Percentiles rank a stretch among this genome's conserved stretches.
Conservation (phyloP, 2,329 filamentous ascomycete species). For the Paradendryphiella salina region DNA sequence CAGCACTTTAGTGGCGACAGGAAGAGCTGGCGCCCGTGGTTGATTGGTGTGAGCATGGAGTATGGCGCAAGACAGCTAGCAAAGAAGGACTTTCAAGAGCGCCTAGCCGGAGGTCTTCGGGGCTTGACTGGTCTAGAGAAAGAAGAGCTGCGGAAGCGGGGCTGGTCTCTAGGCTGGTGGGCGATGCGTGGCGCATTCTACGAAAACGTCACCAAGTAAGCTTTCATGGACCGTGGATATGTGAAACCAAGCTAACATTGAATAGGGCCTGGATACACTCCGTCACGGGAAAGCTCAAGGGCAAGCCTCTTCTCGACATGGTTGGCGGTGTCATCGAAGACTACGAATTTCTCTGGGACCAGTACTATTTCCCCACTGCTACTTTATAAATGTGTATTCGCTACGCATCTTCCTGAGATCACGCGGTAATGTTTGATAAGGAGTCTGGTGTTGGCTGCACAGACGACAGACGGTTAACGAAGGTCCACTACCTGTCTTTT, state of each 20-base stretch:
- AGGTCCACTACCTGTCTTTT: background rate
- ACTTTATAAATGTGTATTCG: conserved; percentile 50
- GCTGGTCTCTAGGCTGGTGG: conserved; percentile 95
- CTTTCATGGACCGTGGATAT: background rate
- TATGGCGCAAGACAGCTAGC: conserved; percentile 84
- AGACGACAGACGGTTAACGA: background rate
- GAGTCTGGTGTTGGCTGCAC: background rate
- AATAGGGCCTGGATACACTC: conserved; percentile 65
- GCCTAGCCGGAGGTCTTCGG: conserved; percentile 70
- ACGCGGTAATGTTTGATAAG: conserved; percentile 1
- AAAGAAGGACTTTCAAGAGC: conserved; percentile 65
- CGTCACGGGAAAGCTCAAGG: conserved; percentile 69
- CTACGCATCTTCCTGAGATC: background rate
- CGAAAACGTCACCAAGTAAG: conserved; percentile 77
- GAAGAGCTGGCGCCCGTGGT: conserved; percentile 88
- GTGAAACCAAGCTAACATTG: conserved; percentile 20
- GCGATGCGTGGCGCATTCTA: conserved; percentile 95
- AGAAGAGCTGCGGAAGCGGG: conserved; percentile 85
- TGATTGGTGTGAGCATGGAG: conserved; percentile 82
- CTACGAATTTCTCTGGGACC: conserved; percentile 97
- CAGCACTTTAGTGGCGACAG: conserved; percentile 71
- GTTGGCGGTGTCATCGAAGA: conserved; percentile 87
- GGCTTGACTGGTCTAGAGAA: conserved; percentile 82
- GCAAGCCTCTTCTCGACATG: conserved; percentile 76
- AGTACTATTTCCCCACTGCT: conserved; percentile 84